Percentiles rank a stretch among this genome's conserved stretches.
phyloP scores from a whole-genome alignment of 2,329 filamentous ascomycete species.

The Aspergillus intermedius region DNA sequence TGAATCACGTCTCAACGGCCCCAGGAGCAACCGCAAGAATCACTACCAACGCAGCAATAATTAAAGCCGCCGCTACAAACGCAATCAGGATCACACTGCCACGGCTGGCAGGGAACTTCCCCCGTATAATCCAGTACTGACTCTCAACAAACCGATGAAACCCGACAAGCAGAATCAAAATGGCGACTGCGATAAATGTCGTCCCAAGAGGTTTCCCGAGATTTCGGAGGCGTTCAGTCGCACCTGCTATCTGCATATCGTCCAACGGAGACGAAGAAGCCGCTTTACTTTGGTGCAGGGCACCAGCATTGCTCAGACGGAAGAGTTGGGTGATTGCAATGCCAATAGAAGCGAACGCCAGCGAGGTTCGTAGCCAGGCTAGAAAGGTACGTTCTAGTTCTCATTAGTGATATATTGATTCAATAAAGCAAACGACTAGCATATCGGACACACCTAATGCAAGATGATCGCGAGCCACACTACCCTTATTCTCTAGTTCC shows the following conservation, averaged over 20 bases:
- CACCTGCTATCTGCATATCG: constrained; percentile 12
- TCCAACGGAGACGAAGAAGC: constrained; percentile 10
- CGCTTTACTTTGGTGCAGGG: neutral
- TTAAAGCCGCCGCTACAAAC: constrained; percentile 49
- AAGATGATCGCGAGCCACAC: constrained; percentile 59
- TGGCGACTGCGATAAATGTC: constrained; percentile 57
- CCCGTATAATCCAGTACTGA: constrained; percentile 60
- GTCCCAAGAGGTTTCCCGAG: constrained; percentile 58
- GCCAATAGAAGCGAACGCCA: constrained; percentile 60
- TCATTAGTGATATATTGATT: neutral
- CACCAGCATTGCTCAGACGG: constrained; percentile 51
- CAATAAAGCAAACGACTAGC: constrained; percentile 2
- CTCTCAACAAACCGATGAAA: constrained; percentile 62
- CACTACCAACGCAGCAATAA: constrained; percentile 54
- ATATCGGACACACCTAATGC: constrained; percentile 47
- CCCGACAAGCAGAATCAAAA: constrained; percentile 55
- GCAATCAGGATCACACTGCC: constrained; percentile 56
- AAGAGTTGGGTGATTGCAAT: constrained; percentile 62
- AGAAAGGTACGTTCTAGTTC: constrained; percentile 60
- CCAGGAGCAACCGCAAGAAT: constrained; percentile 50
- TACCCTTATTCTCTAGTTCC: constrained; percentile 61
- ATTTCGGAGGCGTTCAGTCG: constrained; percentile 36
- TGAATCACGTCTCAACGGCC: constrained; percentile 22
- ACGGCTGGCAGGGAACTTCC: constrained; percentile 59
- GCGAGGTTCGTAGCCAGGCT: constrained; percentile 60